Conservation (phyloP, 1,284 basidiomycete genomes). For the Laetiporus sulphureus region DNA sequence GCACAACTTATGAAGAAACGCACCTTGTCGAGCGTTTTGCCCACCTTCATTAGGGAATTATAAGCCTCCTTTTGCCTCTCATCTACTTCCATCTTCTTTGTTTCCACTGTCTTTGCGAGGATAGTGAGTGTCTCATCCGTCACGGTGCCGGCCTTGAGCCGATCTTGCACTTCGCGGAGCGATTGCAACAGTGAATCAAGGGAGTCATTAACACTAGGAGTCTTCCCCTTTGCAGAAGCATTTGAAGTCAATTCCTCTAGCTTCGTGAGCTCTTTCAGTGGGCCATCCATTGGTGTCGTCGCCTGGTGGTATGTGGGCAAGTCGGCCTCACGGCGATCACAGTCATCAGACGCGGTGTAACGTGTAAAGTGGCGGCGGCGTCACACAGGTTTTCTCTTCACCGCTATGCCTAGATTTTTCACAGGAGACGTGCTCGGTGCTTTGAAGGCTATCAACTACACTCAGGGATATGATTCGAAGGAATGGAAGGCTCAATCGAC, state of each 20-base stretch:
- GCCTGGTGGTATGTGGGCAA: not conserved
- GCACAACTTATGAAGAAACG: constrained; percentile 9
- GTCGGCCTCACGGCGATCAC: not conserved
- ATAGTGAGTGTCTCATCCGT: constrained; percentile 47
- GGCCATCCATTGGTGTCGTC: constrained; percentile 68
- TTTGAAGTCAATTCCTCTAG: constrained; percentile 55
- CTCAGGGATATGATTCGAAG: constrained; percentile 9
- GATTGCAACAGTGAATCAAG: constrained; percentile 63
- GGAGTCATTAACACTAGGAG: constrained; percentile 52
- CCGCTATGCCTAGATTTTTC: constrained; percentile 62
- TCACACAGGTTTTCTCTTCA: not conserved
- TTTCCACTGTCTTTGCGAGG: constrained; percentile 55
- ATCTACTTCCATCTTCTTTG: constrained; percentile 78
- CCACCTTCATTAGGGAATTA: constrained; percentile 65
- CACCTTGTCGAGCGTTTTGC: constrained; percentile 88
- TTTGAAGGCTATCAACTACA: constrained; percentile 53
- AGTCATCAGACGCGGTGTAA: not conserved
- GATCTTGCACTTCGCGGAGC: constrained; percentile 52
- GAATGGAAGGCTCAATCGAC: constrained; percentile 27
- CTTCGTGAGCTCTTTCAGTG: constrained; percentile 68
- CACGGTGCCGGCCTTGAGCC: constrained; percentile 45
- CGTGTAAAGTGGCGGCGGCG: not conserved
- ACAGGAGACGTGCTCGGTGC: constrained; percentile 70
- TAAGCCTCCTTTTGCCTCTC: constrained; percentile 87
- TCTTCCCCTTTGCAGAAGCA: constrained; percentile 41